Evolutionary conservation across 805 yeast species (phyloP), one percentile per base, ranked within the genome.

Genomic region (Candida peoriensis): DNA sequence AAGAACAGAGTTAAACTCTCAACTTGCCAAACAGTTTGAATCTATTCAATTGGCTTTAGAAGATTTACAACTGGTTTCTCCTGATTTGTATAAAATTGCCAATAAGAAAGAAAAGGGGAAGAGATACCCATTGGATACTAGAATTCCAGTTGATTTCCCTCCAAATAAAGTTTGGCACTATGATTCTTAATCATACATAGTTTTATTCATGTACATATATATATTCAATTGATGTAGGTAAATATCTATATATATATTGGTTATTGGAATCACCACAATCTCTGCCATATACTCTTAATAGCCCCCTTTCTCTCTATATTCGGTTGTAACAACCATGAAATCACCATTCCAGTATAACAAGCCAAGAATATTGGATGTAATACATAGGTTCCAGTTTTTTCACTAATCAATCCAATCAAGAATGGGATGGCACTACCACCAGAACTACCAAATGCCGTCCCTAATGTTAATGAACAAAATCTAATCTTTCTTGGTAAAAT

Each of bases 101-200:
- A 79, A 76, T 48, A 57, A 58, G 20, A 61, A 65, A 32, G 81
- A 81, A 46, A 58, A 58, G 28, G 68, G 68, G 33, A 67, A 68
- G 39, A 66, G 87, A 50, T 88, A 85, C 58, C 90, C 95, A 5
- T 62, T 84, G 48, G 96, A 90, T 52, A 57, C 86, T 57, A 76
- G 93, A 53, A 77, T 85, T 8, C 98, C 98, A 15, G 82, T 95
- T 2, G 90, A 88, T 37, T 85, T 68, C 42, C 98, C 98, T 11
- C 83, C 97, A 14, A 76, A 74, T 50, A 70, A 72, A 41, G 68
- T 83, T 14, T 89, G 97, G 97, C 76, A 78, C 37, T 73, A 74
- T 50, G 74, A 77, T n/a, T 65, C 61, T 34, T 45, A 46, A 16
- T 23, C 19, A 16, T 25, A 20, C 20, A 16, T 19, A 15, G 23